These are phyloP conservation scores for Geotrichum klebahnii DNA, from an alignment of 1,139 yeast genomes.

Conservation along the genomic window DNA sequence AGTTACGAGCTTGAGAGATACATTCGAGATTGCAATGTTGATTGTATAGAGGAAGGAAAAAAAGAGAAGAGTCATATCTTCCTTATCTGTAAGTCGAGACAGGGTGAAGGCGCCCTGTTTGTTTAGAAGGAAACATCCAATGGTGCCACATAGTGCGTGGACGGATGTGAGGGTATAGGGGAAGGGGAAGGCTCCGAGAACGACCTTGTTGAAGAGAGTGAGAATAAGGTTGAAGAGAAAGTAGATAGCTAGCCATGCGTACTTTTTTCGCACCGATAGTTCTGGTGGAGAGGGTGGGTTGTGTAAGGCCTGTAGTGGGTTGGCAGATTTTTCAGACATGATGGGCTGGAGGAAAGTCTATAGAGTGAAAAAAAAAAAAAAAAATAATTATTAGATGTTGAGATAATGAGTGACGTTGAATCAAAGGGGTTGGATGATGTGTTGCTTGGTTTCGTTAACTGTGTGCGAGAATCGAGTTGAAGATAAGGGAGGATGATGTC, in stretches of 20 bases:
- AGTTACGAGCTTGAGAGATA: slow-evolving; percentile 32
- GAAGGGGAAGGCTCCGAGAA: slow-evolving; percentile 32
- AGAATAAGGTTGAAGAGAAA: slow-evolving; percentile 32
- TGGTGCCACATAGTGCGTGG: slow-evolving; percentile 30
- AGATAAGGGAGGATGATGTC: too few relatives aligned
- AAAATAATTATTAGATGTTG: not conserved
- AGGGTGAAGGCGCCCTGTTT: slow-evolving; percentile 27
- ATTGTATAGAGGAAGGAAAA: slow-evolving; percentile 33
- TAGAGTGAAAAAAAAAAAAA: not conserved
- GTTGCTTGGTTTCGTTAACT: too few relatives aligned
- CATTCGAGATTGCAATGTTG: slow-evolving; percentile 33
- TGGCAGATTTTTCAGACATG: slow-evolving; percentile 9
- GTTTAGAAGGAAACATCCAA: slow-evolving; percentile 30
- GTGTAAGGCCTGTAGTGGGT: not conserved
- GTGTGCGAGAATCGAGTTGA: too few relatives aligned
- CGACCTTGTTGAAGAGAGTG: slow-evolving; percentile 32
- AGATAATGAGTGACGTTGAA: not conserved
- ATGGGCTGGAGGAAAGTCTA: not conserved
- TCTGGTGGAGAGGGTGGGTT: slow-evolving; percentile 8
- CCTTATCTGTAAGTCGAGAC: slow-evolving; percentile 27
- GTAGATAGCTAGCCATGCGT: slow-evolving; percentile 30
- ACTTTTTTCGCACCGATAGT: slow-evolving; percentile 14
- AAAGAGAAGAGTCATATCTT: slow-evolving; percentile 27
- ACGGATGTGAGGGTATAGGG: slow-evolving; percentile 32
- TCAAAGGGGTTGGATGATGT: too few relatives aligned